Percentiles rank a stretch among this genome's conserved stretches.
Evolutionary conservation across 2,329 filamentous ascomycete species (phyloP).

Genomic region (Sphaerulina musiva): DNA sequence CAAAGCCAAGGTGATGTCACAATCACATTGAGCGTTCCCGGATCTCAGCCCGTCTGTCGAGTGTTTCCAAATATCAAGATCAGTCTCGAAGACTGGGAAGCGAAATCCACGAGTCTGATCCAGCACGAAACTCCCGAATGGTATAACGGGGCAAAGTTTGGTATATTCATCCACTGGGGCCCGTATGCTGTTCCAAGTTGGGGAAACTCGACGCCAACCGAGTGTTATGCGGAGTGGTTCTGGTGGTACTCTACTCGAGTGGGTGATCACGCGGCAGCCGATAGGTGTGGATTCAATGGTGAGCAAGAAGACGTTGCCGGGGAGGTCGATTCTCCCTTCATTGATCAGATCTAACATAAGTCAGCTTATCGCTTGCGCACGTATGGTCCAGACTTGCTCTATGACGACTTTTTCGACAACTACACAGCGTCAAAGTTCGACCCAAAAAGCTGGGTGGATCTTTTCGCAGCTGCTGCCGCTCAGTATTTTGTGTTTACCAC

Average conservation of each 20-base stretch:
- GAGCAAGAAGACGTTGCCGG: background rate
- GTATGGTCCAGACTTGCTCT: slow-evolving; percentile 3
- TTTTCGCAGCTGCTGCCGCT: slow-evolving; percentile 13
- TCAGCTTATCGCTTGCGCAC: slow-evolving; percentile 1
- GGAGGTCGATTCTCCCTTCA: background rate
- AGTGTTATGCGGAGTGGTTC: slow-evolving; percentile 21
- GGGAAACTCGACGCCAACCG: slow-evolving; percentile 7
- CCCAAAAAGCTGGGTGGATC: slow-evolving; percentile 13
- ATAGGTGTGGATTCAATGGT: background rate
- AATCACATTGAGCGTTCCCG: background rate
- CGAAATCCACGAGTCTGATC: background rate
- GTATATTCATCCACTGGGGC: slow-evolving; percentile 18
- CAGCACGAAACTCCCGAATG: slow-evolving; percentile 43
- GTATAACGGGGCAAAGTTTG: slow-evolving; percentile 9
- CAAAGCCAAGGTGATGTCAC: background rate
- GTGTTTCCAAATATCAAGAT: background rate
- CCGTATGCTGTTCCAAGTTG: slow-evolving; percentile 11
- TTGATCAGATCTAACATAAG: slow-evolving; percentile 2
- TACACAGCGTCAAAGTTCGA: slow-evolving; percentile 12
- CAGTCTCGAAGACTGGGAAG: background rate
- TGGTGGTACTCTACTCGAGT: slow-evolving; percentile 4
- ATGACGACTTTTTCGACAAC: slow-evolving; percentile 13
- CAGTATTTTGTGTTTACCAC: slow-evolving; percentile 40
- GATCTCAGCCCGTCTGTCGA: background rate
- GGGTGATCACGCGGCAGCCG: background rate